Evolutionary conservation across 2,329 filamentous ascomycete species (phyloP).

Genomic region (Colletotrichum sp.): DNA sequence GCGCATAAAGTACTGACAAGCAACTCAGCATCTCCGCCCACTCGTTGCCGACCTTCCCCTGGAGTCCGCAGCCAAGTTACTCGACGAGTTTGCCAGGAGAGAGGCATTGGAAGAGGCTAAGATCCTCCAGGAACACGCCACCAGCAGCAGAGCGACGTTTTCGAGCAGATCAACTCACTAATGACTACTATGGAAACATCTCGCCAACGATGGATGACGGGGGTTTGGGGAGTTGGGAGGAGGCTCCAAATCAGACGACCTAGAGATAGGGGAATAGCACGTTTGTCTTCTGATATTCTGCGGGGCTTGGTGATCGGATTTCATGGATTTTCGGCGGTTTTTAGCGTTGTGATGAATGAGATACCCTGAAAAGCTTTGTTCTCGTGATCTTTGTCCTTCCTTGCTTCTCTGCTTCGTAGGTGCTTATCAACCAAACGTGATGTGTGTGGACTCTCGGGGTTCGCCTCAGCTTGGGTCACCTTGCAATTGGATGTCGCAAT

Average conservation of each 20-base stretch:
- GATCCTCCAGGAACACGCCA: slow-evolving; percentile 19
- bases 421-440: neutral
- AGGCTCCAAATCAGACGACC: neutral
- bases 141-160: slow-evolving; percentile 17
- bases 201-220: neutral
- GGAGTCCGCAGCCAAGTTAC: slow-evolving; percentile 24
- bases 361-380: slow-evolving; percentile 11
- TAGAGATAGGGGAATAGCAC: neutral
- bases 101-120: slow-evolving; percentile 22
- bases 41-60: slow-evolving; percentile 26
- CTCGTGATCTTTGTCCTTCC: neutral
- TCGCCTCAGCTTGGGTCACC: neutral
- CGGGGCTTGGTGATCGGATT: neutral
- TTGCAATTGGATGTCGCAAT: neutral
- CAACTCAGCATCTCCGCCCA: slow-evolving; percentile 16
- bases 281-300: neutral
- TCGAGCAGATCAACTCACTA: slow-evolving; percentile 18
- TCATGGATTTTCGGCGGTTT: neutral
- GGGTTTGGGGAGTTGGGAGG: neutral
- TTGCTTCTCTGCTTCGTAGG: neutral
- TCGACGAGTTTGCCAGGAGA: slow-evolving; percentile 23
- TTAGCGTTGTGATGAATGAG: slow-evolving; percentile 12
- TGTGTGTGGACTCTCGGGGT: neutral
- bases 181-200: neutral
- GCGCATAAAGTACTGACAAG: neutral